A percentile compares a stretch with the other conserved stretches of the same genome.
These are phyloP conservation scores for Acmispon strigosus DNA, from an alignment of 306 rosid species.

Conservation along the genomic window DNA sequence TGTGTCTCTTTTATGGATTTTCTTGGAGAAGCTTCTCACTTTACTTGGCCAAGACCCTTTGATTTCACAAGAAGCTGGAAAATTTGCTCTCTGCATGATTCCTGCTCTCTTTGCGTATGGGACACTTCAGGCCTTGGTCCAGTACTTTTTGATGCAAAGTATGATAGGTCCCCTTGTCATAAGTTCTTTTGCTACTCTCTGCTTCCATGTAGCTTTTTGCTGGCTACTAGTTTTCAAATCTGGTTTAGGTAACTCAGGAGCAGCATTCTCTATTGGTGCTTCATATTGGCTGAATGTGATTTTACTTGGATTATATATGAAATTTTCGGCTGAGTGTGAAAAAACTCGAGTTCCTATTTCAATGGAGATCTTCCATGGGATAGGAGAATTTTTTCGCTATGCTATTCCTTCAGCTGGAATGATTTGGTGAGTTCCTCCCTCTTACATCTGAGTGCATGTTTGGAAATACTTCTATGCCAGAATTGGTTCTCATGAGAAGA, in stretches of 20 bases:
- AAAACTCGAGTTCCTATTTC: constrained; percentile 50
- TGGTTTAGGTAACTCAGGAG: constrained; percentile 57
- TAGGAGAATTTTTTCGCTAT: constrained; percentile 47
- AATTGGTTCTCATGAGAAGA: too few species aligned
- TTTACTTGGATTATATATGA: constrained; percentile 49
- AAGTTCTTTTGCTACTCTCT: constrained; percentile 38
- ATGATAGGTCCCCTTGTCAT: constrained; percentile 50
- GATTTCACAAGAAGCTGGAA: constrained; percentile 69
- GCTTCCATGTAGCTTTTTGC: constrained; percentile 56
- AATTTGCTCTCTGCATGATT: constrained; percentile 48
- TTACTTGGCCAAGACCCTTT: constrained; percentile 78
- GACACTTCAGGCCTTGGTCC: constrained; percentile 49
- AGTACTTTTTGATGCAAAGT: constrained; percentile 63
- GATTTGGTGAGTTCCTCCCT: constrained; percentile 50
- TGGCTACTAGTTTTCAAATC: constrained; percentile 69
- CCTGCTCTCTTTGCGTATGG: constrained; percentile 78
- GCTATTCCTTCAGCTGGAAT: constrained; percentile 78
- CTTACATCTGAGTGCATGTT: background rate
- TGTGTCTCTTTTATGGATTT: constrained; percentile 49
- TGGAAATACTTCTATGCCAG: background rate
- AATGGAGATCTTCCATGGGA: constrained; percentile 49
- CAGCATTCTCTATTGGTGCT: constrained; percentile 61
- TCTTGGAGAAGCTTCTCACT: constrained; percentile 43
- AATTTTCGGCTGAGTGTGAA: constrained; percentile 37
- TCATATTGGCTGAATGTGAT: constrained; percentile 80